Conservation (phyloP, 495 filamentous ascomycete species). For the Rostrohypoxylon terebratum region DNA sequence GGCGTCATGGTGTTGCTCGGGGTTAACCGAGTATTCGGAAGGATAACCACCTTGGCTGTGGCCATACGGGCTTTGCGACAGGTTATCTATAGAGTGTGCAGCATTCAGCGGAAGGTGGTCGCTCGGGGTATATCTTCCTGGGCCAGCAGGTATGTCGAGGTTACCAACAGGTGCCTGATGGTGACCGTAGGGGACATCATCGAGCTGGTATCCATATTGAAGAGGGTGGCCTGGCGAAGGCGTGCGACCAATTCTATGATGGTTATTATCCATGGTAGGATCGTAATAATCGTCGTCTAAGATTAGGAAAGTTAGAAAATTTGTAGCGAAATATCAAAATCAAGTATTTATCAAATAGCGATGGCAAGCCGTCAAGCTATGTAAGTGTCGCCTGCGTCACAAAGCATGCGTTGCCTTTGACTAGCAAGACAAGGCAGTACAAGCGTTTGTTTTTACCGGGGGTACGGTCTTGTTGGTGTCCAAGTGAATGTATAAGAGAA, state of each 20-base stretch:
- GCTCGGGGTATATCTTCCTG: conserved; percentile 64
- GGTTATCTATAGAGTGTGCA: conserved; percentile 82
- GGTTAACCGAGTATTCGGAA: conserved; percentile 79
- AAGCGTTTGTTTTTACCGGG: conserved; percentile 14
- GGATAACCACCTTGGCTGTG: conserved; percentile 73
- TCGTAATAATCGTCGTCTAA: conserved; percentile 73
- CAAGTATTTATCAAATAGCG: conserved; percentile 1
- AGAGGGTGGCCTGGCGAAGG: conserved; percentile 67
- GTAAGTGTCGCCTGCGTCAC: conserved; percentile 51
- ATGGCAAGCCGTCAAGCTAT: conserved; percentile 14
- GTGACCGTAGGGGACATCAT: conserved; percentile 71
- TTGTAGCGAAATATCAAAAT: neutral
- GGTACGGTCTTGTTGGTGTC: conserved; percentile 22
- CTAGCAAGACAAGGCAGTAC: conserved; percentile 23
- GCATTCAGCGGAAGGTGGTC: conserved; percentile 51
- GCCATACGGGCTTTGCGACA: conserved; percentile 71
- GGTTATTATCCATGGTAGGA: conserved; percentile 64
- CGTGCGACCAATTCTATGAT: conserved; percentile 66
- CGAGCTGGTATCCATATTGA: conserved; percentile 74
- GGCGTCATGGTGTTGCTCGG: conserved; percentile 84
- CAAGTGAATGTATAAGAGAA: conserved; percentile 15
- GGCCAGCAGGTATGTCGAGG: conserved; percentile 76
- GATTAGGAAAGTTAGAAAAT: conserved; percentile 35
- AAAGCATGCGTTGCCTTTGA: conserved; percentile 35
- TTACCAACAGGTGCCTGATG: conserved; percentile 54